Evolutionary conservation across 345 rosid genomes (phyloP), one percentile per base, ranked within the genome.

Genomic region (Hirschfeldia incana): DNA sequence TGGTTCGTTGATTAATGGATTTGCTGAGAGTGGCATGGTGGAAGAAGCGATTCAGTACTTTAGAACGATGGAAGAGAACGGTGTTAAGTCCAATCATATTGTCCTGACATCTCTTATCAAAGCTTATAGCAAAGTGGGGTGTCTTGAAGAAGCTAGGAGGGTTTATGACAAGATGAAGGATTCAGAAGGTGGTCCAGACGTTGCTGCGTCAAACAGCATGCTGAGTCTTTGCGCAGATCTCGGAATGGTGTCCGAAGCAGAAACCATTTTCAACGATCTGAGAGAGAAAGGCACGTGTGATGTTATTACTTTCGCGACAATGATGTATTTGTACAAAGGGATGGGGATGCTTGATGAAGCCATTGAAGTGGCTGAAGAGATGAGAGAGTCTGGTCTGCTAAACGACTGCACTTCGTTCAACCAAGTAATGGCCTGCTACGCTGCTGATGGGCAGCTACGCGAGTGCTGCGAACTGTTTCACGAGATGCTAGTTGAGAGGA

Each of bases 341-440:
- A 87, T 89, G 93, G 94, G 92, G 16, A 89, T 94, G 97, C 88
- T 92, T 37, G 96, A 92, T 11, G 85, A 90, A 77, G 94, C 96
- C 3, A 85, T 92, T 70, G 88, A 87, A 82, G 87, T 92, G 82
- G 96, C 93, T 9, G 92, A 94, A 81, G 94, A 92, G 85, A 89
- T 90, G 97, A 94, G 86, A 80, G 84, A 75, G 71, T 90, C 91
- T 1, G 91, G 88, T 65, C 77, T 90, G 29, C 81, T 90, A 27
- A 82, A 73, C 53, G 95, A 94, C 82, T 84, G 85, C 59, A 67
- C 75, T 49, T 90, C 97, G 1, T 94, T 88, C 72, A 92, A 90
- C 80, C 80, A 88, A 83, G 96, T 87, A 12, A 85, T 94, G 92
- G 84, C 91, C 44, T 89, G 94, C 81, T 94, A 88, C 53, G 89